phyloP scores from a whole-genome alignment of 2,329 filamentous ascomycete genomes.

The Paramyrothecium sp. region DNA sequence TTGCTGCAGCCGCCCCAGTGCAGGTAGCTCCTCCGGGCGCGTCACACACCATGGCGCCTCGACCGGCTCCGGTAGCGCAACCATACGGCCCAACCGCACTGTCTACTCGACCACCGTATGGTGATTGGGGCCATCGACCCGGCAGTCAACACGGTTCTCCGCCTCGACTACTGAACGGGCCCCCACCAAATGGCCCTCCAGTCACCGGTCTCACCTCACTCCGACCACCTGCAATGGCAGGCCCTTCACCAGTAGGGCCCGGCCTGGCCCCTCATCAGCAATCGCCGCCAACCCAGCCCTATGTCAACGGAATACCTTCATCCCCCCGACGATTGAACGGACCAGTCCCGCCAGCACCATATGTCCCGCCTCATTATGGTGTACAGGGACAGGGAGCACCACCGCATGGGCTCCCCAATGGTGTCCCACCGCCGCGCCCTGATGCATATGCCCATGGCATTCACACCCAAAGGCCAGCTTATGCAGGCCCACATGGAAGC shows the following conservation, averaged over 20 bases:
- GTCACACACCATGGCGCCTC: slow-evolving; percentile 22
- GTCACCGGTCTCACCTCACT: slow-evolving; percentile 41
- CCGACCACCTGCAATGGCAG: slow-evolving; percentile 46
- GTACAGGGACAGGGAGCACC: slow-evolving; percentile 20
- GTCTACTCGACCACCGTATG: slow-evolving; percentile 24
- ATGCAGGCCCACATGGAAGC: slow-evolving; percentile 40
- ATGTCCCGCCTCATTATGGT: slow-evolving; percentile 33
- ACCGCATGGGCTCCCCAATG: slow-evolving; percentile 29
- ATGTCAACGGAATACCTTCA: slow-evolving; percentile 43
- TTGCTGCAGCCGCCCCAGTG: slow-evolving; percentile 9
- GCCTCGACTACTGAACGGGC: slow-evolving; percentile 50
- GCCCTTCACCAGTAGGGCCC: slow-evolving; percentile 40
- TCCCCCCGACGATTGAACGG: slow-evolving; percentile 47
- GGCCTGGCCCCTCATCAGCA: slow-evolving; percentile 38
- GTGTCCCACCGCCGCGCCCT: slow-evolving; percentile 27
- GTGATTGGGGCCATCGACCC: slow-evolving; percentile 48
- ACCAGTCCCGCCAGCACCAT: slow-evolving; percentile 40
- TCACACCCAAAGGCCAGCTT: slow-evolving; percentile 39
- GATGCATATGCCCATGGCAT: slow-evolving; percentile 39
- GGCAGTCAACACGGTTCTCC: slow-evolving; percentile 48
- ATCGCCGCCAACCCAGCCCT: slow-evolving; percentile 27
- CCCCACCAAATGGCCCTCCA: slow-evolving; percentile 25
- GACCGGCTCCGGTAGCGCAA: slow-evolving; percentile 22
- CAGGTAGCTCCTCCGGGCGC: slow-evolving; percentile 17
- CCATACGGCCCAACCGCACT: slow-evolving; percentile 23